Conservation (phyloP, 306 rosid species). For the Cicer judaicum region DNA sequence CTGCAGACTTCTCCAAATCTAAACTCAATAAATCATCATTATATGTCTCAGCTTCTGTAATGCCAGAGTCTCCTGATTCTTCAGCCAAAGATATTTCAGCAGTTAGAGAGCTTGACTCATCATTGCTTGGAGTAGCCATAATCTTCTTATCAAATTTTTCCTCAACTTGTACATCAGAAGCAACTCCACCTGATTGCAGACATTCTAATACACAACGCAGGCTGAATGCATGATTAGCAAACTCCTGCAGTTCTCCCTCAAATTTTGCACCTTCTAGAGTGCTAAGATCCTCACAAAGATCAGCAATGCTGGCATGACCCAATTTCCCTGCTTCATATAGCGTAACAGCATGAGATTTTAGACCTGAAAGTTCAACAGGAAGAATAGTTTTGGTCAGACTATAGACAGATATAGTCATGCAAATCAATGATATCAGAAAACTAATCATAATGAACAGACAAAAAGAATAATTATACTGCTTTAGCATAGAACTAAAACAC, state of each 20-base stretch:
- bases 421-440: conserved; percentile 4
- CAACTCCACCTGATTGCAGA: conserved; percentile 85
- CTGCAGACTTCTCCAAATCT: conserved; percentile 43
- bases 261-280: conserved; percentile 92
- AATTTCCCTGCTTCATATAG: conserved; percentile 97
- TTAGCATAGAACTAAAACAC: conserved; percentile 26
- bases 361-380: conserved; percentile 60
- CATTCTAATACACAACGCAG: conserved; percentile 93
- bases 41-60: conserved; percentile 45
- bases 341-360: conserved; percentile 98
- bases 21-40: conserved; percentile 50
- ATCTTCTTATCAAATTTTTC: conserved; percentile 56
- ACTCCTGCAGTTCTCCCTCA: conserved; percentile 98
- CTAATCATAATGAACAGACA: conserved; percentile 7
- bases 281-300: conserved; percentile 94
- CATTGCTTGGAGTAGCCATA: conserved; percentile 51
- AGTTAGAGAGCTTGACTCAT: conserved; percentile 54
- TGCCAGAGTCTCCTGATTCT: conserved; percentile 45
- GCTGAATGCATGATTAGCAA: conserved; percentile 98
- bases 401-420: conserved; percentile 20
- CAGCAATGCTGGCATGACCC: conserved; percentile 88
- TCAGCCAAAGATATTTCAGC: conserved; percentile 56
- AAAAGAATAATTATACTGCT: conserved; percentile 17
- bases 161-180: conserved; percentile 56
- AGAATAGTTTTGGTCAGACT: conserved; percentile 25